These are phyloP conservation scores for Aspergillus eucalypticola DNA, from an alignment of 2,329 filamentous ascomycete species.

Conservation along the genomic window DNA sequence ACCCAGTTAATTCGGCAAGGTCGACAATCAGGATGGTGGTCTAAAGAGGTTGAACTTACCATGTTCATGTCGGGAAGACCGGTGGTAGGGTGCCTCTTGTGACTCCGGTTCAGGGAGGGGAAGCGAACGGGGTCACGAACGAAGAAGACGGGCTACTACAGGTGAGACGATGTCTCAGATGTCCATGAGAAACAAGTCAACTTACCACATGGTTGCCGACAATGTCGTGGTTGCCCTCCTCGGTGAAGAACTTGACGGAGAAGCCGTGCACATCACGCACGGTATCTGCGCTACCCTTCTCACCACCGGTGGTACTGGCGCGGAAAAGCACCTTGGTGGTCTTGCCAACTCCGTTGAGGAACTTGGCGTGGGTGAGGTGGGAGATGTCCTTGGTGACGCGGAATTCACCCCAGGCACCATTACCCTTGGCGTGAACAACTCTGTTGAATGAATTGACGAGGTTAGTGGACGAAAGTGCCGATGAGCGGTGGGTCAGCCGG, in stretches of 20 bases:
- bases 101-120: slow-evolving; percentile 54
- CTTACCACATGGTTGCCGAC: slow-evolving; percentile 7
- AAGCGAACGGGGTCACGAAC: slow-evolving; percentile 48
- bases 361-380: slow-evolving; percentile 9
- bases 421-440: slow-evolving; percentile 8
- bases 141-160: slow-evolving; percentile 45
- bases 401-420: slow-evolving; percentile 9
- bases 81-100: slow-evolving; percentile 66
- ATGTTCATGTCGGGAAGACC: slow-evolving; percentile 65
- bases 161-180: background rate
- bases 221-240: slow-evolving; percentile 10
- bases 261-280: slow-evolving; percentile 5
- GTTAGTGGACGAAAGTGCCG: background rate
- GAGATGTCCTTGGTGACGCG: slow-evolving; percentile 9
- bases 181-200: background rate
- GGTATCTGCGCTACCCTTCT: slow-evolving; percentile 4
- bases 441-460: background rate
- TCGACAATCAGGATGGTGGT: too few species aligned
- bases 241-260: slow-evolving; percentile 9
- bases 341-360: slow-evolving; percentile 5
- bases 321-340: slow-evolving; percentile 6
- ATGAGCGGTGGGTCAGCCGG: background rate
- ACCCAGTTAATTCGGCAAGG: too few species aligned
- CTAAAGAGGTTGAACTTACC: slow-evolving; percentile 24
- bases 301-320: slow-evolving; percentile 4